Conservation (phyloP, 257 asterid genomes). For the Haberlea rhodopensis region DNA sequence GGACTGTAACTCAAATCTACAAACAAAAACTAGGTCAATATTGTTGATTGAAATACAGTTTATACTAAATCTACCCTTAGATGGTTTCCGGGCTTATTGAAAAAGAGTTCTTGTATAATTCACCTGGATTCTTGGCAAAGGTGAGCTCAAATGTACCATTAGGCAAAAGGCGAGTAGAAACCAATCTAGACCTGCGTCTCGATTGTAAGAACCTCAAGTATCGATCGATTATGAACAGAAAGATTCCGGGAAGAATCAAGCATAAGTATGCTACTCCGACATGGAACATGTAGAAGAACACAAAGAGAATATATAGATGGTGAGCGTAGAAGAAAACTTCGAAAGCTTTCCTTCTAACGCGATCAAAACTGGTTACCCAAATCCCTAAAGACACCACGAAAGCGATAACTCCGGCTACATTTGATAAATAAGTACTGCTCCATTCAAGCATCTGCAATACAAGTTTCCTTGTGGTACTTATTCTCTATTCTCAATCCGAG, state of each 20-base stretch:
- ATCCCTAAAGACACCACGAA: slow-evolving; percentile 39
- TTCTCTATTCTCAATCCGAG: background rate
- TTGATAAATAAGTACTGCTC: slow-evolving; percentile 53
- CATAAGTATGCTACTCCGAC: slow-evolving; percentile 61
- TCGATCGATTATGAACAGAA: slow-evolving; percentile 59
- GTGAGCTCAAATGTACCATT: slow-evolving; percentile 51
- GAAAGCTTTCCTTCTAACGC: slow-evolving; percentile 55
- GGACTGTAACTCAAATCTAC: slow-evolving; percentile 33
- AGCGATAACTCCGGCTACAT: slow-evolving; percentile 57
- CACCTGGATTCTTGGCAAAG: slow-evolving; percentile 64
- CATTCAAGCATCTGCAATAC: slow-evolving; percentile 53
- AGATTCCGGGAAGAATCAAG: slow-evolving; percentile 66
- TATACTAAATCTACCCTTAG: too few species aligned
- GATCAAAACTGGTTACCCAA: slow-evolving; percentile 49
- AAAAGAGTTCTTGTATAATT: background rate
- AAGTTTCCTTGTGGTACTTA: too few species aligned
- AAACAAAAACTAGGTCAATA: too few species aligned
- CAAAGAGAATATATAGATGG: slow-evolving; percentile 59
- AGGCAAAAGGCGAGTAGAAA: slow-evolving; percentile 50
- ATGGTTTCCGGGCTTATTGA: too few species aligned
- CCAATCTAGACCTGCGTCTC: slow-evolving; percentile 34
- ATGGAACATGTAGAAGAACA: too few species aligned
- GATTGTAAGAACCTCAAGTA: slow-evolving; percentile 60
- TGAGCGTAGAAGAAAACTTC: slow-evolving; percentile 58
- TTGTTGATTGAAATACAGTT: too few species aligned